These are phyloP conservation scores for Ogataea glucozyma DNA, from an alignment of 805 yeast species.

Conservation along the genomic window DNA sequence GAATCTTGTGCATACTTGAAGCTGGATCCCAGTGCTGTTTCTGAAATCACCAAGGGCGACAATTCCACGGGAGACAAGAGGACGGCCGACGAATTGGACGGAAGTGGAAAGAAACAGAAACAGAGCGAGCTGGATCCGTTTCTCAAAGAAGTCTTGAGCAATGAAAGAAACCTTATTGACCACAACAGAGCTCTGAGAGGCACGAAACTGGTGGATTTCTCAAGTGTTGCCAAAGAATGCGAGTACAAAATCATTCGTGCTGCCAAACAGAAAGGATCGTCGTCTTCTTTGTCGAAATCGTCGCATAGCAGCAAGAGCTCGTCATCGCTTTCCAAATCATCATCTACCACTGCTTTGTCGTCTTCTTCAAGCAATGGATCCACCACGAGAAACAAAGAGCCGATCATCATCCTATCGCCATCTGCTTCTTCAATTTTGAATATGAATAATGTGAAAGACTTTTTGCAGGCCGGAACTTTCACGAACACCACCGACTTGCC, in stretches of 20 bases:
- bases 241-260: conserved; percentile 59
- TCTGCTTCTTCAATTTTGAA: conserved; percentile 73
- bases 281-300: conserved; percentile 16
- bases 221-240: conserved; percentile 64
- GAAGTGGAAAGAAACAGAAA: conserved; percentile 21
- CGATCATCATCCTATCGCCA: conserved; percentile 76
- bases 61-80: conserved; percentile 7
- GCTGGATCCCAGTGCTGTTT: conserved; percentile 7
- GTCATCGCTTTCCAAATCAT: background rate
- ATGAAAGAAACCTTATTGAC: conserved; percentile 46
- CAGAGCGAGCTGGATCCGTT: conserved; percentile 48
- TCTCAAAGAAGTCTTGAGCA: conserved; percentile 44
- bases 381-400: conserved; percentile 44
- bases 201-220: conserved; percentile 62
- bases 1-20: conserved; percentile 57
- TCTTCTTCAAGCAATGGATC: conserved; percentile 8
- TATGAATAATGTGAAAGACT: conserved; percentile 63
- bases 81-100: background rate
- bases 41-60: conserved; percentile 4
- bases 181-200: conserved; percentile 54
- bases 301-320: conserved; percentile 3
- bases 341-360: conserved; percentile 6
- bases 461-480: conserved; percentile 71
- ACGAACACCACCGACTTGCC: conserved; percentile 51
- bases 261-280: conserved; percentile 39